Percentiles rank a stretch among this genome's conserved stretches.
phyloP scores from a whole-genome alignment of 2,329 filamentous ascomycete species.

The Chrysoporthe cubensis region DNA sequence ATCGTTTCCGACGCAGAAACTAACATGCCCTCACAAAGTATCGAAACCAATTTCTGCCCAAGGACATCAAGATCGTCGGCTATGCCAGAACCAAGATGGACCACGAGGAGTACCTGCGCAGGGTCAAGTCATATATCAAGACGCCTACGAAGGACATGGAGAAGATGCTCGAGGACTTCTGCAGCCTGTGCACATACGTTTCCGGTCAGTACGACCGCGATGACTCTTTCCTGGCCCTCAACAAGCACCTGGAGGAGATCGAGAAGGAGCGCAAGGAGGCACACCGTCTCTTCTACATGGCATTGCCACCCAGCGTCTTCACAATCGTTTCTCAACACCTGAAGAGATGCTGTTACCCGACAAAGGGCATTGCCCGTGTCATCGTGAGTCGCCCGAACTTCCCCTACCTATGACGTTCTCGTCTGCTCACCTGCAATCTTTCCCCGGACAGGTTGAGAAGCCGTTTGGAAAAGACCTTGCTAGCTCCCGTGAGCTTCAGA shows the following conservation, averaged over 20 bases:
- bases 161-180: conserved; percentile 91
- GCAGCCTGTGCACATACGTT: conserved; percentile 85
- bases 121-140: conserved; percentile 98
- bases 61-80: conserved; percentile 95
- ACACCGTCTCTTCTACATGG: conserved; percentile 99
- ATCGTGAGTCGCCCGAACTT: conserved; percentile 66
- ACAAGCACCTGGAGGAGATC: conserved; percentile 82
- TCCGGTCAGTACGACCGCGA: conserved; percentile 98
- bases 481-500: conserved; percentile 92
- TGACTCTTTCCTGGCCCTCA: conserved; percentile 85
- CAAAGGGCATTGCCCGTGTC: conserved; percentile 86
- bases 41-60: conserved; percentile 97
- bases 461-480: conserved; percentile 96
- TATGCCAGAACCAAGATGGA: conserved; percentile 99
- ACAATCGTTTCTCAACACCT: conserved; percentile 96
- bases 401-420: not conserved
- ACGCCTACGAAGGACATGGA: conserved; percentile 97
- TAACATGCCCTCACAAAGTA: conserved; percentile 62
- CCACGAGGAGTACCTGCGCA: conserved; percentile 89
- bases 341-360: conserved; percentile 96
- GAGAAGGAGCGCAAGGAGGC: conserved; percentile 82
- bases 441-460: conserved; percentile 81
- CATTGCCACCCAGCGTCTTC: conserved; percentile 95
- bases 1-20: conserved; percentile 9
- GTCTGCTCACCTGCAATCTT: conserved; percentile 28